These are phyloP conservation scores for Ustilago trichophora DNA, from an alignment of 1,284 basidiomycete species.

Conservation along the genomic window DNA sequence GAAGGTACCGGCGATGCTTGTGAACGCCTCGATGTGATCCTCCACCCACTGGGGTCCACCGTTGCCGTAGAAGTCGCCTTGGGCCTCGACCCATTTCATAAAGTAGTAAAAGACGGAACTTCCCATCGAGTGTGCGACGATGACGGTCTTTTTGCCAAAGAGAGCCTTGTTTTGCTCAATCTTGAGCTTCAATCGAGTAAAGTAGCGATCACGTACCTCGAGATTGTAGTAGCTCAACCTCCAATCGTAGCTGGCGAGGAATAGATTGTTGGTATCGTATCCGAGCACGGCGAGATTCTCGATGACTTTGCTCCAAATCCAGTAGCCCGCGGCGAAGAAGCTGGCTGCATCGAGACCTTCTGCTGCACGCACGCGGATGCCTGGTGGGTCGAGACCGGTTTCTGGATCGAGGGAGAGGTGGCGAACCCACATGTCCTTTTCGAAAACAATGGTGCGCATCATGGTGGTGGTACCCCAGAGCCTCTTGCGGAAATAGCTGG, in stretches of 20 bases:
- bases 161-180: constrained; percentile 83
- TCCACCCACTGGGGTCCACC: constrained; percentile 93
- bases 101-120: constrained; percentile 60
- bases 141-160: constrained; percentile 82
- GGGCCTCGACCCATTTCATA: constrained; percentile 92
- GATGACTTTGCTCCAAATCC: constrained; percentile 83
- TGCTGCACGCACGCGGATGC: constrained; percentile 88
- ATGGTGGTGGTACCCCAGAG: constrained; percentile 71
- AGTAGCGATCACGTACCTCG: constrained; percentile 89
- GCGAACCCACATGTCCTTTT: constrained; percentile 85
- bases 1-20: constrained; percentile 84
- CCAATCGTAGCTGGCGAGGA: constrained; percentile 67
- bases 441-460: constrained; percentile 85
- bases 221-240: constrained; percentile 86
- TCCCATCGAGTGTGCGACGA: constrained; percentile 79
- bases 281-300: constrained; percentile 79
- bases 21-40: constrained; percentile 69
- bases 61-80: constrained; percentile 75
- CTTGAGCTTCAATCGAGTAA: constrained; percentile 82
- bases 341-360: constrained; percentile 81
- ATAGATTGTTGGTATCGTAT: constrained; percentile 63
- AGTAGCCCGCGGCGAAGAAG: constrained; percentile 85
- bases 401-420: constrained; percentile 86
- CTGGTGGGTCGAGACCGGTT: constrained; percentile 89
- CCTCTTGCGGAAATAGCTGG: constrained; percentile 60